Conservation (phyloP, 257 asterid species). For the Plantago elongata region DNA sequence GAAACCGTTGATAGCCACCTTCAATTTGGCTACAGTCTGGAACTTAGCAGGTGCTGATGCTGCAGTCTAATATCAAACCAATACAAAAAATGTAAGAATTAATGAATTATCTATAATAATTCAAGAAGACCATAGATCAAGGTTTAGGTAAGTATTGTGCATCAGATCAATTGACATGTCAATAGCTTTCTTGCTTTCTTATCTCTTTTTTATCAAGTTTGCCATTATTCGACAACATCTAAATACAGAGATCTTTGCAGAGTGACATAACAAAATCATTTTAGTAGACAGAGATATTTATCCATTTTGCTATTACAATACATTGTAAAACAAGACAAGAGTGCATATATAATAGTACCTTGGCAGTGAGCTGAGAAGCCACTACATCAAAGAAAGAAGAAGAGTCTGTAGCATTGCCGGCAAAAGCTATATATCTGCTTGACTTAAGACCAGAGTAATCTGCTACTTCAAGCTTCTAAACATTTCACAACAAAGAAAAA, state of each 20-base stretch:
- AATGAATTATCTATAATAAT: no score
- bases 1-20: conserved; percentile 89
- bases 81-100: background rate
- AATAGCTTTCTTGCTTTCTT: background rate
- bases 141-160: background rate
- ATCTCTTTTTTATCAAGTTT: background rate
- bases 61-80: conserved; percentile 34
- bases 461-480: conserved; percentile 59
- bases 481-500: conserved; percentile 1
- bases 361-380: conserved; percentile 63
- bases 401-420: conserved; percentile 41
- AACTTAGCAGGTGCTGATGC: conserved; percentile 62
- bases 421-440: conserved; percentile 47
- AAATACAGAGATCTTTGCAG: background rate
- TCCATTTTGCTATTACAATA: background rate
- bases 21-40: conserved; percentile 74
- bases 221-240: background rate
- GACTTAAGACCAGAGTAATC: conserved; percentile 72
- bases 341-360: conserved; percentile 29
- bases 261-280: background rate
- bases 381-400: conserved; percentile 61
- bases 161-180: background rate
- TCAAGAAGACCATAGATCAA: no score
- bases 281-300: background rate
- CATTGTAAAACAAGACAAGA: background rate